These are phyloP conservation scores for Nasturtium officinale DNA, from an alignment of 345 rosid species.

Conservation along the genomic window DNA sequence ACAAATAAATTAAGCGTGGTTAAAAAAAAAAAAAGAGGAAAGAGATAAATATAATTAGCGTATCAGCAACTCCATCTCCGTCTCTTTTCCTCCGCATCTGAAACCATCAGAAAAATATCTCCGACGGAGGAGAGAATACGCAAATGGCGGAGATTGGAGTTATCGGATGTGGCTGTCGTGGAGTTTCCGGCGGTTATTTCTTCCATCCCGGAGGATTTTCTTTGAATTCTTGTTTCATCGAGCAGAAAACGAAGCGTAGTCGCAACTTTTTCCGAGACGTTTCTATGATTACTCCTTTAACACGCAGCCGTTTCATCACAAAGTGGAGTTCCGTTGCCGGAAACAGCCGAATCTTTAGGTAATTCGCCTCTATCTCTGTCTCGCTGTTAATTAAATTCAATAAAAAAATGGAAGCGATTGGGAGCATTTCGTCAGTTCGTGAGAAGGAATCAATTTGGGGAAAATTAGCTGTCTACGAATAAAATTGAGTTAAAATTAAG, in stretches of 20 bases:
- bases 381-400: constrained; percentile 4
- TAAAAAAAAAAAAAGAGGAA: not conserved
- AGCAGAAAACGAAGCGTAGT: constrained; percentile 40
- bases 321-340: constrained; percentile 48
- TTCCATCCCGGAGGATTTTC: constrained; percentile 38
- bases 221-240: constrained; percentile 44
- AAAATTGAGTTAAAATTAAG: not conserved
- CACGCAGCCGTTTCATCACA: constrained; percentile 42
- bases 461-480: not conserved
- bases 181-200: constrained; percentile 41
- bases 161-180: constrained; percentile 52
- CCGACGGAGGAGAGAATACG: constrained; percentile 43
- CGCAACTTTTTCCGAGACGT: constrained; percentile 53
- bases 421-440: constrained; percentile 13
- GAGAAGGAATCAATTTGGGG: constrained; percentile 9
- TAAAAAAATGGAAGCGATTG: not conserved
- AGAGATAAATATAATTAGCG: not conserved
- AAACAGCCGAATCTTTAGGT: constrained; percentile 59
- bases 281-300: constrained; percentile 51
- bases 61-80: constrained; percentile 43
- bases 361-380: not conserved
- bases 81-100: constrained; percentile 48
- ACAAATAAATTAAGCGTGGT: constrained; percentile 8
- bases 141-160: constrained; percentile 54
- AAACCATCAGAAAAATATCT: constrained; percentile 44